Conservation (phyloP, 495 filamentous ascomycete species). For the Aspergillus indologenus region DNA sequence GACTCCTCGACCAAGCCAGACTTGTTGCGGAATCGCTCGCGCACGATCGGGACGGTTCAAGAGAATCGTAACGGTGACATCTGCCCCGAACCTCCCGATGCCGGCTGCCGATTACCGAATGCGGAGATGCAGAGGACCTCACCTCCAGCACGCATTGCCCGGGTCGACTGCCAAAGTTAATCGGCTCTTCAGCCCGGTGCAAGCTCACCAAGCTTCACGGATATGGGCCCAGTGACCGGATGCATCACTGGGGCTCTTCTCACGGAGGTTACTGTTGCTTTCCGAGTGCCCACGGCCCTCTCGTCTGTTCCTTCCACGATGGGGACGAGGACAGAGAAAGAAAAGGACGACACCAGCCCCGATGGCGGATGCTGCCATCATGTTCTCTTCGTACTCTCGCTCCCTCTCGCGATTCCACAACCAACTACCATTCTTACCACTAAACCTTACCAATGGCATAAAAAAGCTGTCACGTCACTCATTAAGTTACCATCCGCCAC, state of each 20-base stretch:
- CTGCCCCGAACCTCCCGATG: slow-evolving; percentile 5
- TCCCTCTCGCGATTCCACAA: not conserved
- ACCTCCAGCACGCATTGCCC: slow-evolving; percentile 16
- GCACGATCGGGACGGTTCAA: no score
- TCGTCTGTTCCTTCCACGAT: slow-evolving; percentile 13
- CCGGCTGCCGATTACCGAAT: slow-evolving; percentile 17
- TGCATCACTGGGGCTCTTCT: not conserved
- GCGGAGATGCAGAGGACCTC: slow-evolving; percentile 20
- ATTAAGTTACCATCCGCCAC: slow-evolving; percentile 11
- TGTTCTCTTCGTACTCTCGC: slow-evolving; percentile 3
- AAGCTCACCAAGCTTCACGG: not conserved
- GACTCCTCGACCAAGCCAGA: no score
- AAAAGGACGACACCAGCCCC: not conserved
- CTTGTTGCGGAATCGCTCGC: no score
- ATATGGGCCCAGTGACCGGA: not conserved
- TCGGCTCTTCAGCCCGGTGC: not conserved
- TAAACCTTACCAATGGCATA: slow-evolving; percentile 21
- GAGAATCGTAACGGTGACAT: slow-evolving; percentile 12
- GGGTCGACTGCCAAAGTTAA: not conserved
- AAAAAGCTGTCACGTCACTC: slow-evolving; percentile 10
- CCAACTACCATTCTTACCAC: slow-evolving; percentile 5
- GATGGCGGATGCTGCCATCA: not conserved
- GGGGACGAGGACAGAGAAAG: not conserved
- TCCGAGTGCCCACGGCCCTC: not conserved
- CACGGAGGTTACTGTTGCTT: slow-evolving; percentile 3